Conservation (phyloP, 345 rosid species). For the Melastoma malabathricum region DNA sequence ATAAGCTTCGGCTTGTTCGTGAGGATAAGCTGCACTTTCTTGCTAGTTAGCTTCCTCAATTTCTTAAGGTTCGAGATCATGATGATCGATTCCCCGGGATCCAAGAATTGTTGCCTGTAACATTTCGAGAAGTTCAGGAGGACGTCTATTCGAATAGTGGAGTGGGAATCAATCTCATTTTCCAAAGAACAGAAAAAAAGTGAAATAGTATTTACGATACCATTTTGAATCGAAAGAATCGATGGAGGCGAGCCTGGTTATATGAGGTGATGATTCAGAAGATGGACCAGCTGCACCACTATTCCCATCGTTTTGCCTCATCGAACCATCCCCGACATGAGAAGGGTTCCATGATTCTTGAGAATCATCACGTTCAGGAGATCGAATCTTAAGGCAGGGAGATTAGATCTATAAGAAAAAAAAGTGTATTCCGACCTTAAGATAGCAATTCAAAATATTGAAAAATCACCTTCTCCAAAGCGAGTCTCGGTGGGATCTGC, state of each 20-base stretch:
- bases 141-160: no score
- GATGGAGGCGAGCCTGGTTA: slow-evolving; percentile 94
- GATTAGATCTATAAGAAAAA: no score
- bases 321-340: slow-evolving; percentile 53
- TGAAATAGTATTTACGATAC: slow-evolving; percentile 23
- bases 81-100: slow-evolving; percentile 80
- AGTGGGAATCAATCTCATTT: no score
- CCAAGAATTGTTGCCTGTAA: slow-evolving; percentile 95
- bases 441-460: slow-evolving; percentile 1
- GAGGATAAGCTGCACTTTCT: slow-evolving; percentile 96
- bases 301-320: slow-evolving; percentile 39
- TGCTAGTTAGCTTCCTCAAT: slow-evolving; percentile 76
- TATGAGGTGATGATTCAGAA: slow-evolving; percentile 50
- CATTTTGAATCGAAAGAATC: slow-evolving; percentile 99
- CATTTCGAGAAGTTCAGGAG: no score
- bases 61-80: slow-evolving; percentile 97
- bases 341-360: slow-evolving; percentile 64
- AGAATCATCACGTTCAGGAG: slow-evolving; percentile 45
- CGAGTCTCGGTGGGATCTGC: slow-evolving; percentile 73
- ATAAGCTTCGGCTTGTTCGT: slow-evolving; percentile 87
- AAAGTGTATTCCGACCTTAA: no score
- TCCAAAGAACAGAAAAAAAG: no score
- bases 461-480: slow-evolving; percentile 48
- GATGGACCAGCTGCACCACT: slow-evolving; percentile 25
- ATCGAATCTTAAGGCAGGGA: slow-evolving; percentile 23